Percentiles rank a stretch among this genome's conserved stretches.
phyloP scores from a whole-genome alignment of 768 basidiomycete genomes.

The Termitomyces sp. region DNA sequence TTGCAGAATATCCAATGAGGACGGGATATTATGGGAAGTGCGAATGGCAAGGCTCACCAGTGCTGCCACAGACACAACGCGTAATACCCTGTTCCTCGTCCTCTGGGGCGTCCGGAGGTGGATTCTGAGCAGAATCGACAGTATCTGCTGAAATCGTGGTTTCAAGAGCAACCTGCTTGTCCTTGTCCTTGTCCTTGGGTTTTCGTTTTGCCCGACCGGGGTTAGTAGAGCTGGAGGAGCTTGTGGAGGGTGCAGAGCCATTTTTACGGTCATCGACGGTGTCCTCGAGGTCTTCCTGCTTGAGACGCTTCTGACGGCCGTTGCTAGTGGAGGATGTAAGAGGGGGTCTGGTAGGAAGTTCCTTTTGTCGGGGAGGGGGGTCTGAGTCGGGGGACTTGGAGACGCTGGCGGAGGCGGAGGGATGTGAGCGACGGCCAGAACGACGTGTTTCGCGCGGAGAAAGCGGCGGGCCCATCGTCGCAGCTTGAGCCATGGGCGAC shows the following conservation, averaged over 20 bases:
- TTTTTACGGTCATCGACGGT: slow-evolving; percentile 54
- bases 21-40: slow-evolving; percentile 13
- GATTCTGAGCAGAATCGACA: slow-evolving; percentile 29
- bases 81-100: slow-evolving; percentile 68
- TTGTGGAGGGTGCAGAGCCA: slow-evolving; percentile 29
- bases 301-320: slow-evolving; percentile 56
- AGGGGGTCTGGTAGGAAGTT: slow-evolving; percentile 38
- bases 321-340: slow-evolving; percentile 36
- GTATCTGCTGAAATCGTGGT: slow-evolving; percentile 24
- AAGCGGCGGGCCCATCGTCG: slow-evolving; percentile 73
- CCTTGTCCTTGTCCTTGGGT: slow-evolving; percentile 64
- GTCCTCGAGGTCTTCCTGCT: slow-evolving; percentile 75
- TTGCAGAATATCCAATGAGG: slow-evolving; percentile 27
- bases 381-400: slow-evolving; percentile 76
- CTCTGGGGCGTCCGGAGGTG: slow-evolving; percentile 40
- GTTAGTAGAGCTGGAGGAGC: slow-evolving; percentile 27
- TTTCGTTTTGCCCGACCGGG: slow-evolving; percentile 55
- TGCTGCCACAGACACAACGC: slow-evolving; percentile 83
- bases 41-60: slow-evolving; percentile 46
- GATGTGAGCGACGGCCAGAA: slow-evolving; percentile 70
- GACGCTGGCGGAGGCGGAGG: slow-evolving; percentile 61
- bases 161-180: slow-evolving; percentile 26
- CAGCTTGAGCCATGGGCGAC: slow-evolving; percentile 57
- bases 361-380: slow-evolving; percentile 51
- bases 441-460: slow-evolving; percentile 77